phyloP scores from a whole-genome alignment of 1,139 yeast species.

The Pneumocystis oryctolagi region DNA sequence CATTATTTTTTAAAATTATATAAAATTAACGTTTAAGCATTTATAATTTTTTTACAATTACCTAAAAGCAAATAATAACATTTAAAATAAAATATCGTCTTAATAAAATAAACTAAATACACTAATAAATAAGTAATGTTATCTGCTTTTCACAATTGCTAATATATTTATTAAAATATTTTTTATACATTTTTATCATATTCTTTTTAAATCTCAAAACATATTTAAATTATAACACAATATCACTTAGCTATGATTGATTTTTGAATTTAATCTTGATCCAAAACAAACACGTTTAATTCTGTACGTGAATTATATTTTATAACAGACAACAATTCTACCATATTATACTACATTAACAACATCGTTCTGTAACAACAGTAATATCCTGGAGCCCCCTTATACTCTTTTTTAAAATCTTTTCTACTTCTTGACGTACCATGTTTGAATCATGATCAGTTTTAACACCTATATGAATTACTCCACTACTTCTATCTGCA shows the following conservation, averaged over 20 bases:
- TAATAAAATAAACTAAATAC: not conserved
- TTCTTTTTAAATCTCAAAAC: not conserved
- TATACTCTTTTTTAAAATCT: slow-evolving; percentile 33
- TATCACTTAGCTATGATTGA: no score
- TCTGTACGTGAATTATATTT: not conserved
- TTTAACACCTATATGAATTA: slow-evolving; percentile 18
- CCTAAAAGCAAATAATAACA: not conserved
- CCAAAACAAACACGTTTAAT: not conserved
- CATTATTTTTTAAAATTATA: not conserved
- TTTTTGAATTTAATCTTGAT: no score
- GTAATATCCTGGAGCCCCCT: slow-evolving; percentile 7
- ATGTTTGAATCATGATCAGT: slow-evolving; percentile 10
- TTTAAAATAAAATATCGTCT: not conserved
- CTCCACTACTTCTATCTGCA: slow-evolving; percentile 28
- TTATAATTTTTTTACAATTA: not conserved
- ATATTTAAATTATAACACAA: no score
- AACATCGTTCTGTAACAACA: not conserved
- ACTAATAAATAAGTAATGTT: no score
- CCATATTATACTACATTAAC: not conserved
- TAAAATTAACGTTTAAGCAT: not conserved
- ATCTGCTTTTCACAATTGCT: no score
- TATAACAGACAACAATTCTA: not conserved
- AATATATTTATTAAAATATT: not conserved
- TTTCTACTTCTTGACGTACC: slow-evolving; percentile 5
- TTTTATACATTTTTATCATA: not conserved